Evolutionary conservation across 2,329 filamentous ascomycete species (phyloP), one percentile per base, ranked within the genome.

Genomic region (Pestalotiopsis sp.): DNA sequence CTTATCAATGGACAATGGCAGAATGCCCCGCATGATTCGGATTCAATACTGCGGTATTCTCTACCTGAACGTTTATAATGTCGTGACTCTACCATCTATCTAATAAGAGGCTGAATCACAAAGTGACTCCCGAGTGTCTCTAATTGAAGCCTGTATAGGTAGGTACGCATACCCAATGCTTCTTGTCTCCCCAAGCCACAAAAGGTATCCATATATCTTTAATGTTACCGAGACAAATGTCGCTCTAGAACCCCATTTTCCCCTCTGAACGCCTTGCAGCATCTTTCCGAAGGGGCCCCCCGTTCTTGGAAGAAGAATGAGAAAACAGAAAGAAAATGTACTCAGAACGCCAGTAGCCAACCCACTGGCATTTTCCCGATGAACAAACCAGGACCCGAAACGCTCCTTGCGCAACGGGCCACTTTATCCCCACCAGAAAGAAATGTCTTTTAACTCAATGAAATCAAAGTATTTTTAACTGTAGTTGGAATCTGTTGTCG

Each of bases 141-240:
- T 4, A 62, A 40, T 17, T 20, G 45, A n/a, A 52, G 14, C 20
- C 6, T 14, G 12, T 36, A 20, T 20, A 62, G 17, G 31, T 20
- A 62, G 17, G 31, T 20, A 36, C n/a, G 59, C 59, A 36, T 36
- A 17, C 17, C 59, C 31, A 17, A 27, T 36, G 71, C 69, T 68
- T 70, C 71, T 36, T 70, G 57, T 17, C 66, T 65, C 57, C 27
- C 49, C 68, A 65, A 67, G 23, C 64, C 56, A 68, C 70, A 67
- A 71, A 66, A 72, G 73, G 73, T 74, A 74, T 74, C 73, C 72
- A 36, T 72, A 61, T 72, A 70, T 66, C 62, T n/a, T 59, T 59
- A 23, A n/a, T 52, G 17, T 52, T 52, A 52, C 45, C 17, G 45
- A n/a, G 45, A 52, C 17, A 23, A 17, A 52, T 9, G 20, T 52